phyloP scores from a whole-genome alignment of 164 flowering plant genomes.

The Stephania yunnanensis region DNA sequence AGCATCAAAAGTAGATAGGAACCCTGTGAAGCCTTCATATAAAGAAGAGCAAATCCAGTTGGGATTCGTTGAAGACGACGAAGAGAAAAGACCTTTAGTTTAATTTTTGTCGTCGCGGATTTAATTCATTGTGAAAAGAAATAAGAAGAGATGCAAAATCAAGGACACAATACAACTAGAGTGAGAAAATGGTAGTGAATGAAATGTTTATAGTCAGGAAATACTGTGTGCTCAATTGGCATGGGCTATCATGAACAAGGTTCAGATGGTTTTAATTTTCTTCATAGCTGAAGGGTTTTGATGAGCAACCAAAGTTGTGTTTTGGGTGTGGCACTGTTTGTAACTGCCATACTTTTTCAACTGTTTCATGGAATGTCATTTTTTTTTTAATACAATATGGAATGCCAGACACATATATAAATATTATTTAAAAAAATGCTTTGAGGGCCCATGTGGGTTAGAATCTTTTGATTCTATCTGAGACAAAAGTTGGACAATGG shows the following conservation, averaged over 20 bases:
- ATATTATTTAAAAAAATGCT: too few relatives aligned
- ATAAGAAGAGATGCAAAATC: neutral
- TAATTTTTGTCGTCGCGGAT: constrained; percentile 11
- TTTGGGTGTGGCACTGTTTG: neutral
- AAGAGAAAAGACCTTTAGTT: constrained; percentile 44
- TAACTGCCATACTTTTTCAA: neutral
- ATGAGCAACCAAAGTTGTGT: too few relatives aligned
- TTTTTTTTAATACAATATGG: too few relatives aligned
- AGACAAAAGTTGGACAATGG: too few relatives aligned
- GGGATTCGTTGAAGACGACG: constrained; percentile 20
- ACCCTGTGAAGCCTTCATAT: neutral
- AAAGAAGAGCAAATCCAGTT: constrained; percentile 12
- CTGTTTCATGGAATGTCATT: neutral
- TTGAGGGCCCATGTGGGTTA: too few relatives aligned
- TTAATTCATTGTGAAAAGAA: neutral
- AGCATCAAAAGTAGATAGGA: neutral
- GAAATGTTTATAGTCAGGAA: neutral
- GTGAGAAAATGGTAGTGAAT: neutral
- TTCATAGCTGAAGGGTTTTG: neutral
- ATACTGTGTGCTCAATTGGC: too few relatives aligned
- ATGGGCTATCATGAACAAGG: neutral
- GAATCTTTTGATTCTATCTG: too few relatives aligned
- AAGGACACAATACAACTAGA: neutral
- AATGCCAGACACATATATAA: too few relatives aligned
- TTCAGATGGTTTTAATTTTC: neutral